phyloP scores from a whole-genome alignment of 1,139 yeast genomes.

The Komagataea norvegica region DNA sequence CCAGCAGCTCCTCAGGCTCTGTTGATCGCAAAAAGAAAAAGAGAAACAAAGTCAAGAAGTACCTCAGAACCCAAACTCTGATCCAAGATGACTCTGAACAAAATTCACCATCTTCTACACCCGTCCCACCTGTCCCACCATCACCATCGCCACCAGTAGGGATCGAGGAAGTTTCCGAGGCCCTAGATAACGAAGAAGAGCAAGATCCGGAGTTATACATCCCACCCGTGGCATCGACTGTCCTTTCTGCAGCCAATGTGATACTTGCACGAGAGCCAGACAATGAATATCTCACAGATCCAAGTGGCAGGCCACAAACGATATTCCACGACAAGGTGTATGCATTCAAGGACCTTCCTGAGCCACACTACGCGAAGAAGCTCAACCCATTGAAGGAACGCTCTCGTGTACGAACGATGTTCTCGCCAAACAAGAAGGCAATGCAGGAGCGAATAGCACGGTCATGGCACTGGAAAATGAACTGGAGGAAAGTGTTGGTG shows the following conservation, averaged over 20 bases:
- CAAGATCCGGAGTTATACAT: conserved; percentile 32
- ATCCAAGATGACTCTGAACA: no score
- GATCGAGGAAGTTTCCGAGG: conserved; percentile 2
- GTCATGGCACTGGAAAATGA: conserved; percentile 78
- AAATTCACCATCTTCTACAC: conserved; percentile 4
- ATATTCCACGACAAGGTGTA: conserved; percentile 82
- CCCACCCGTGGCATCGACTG: conserved; percentile 52
- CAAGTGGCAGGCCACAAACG: conserved; percentile 46
- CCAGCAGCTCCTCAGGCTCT: conserved; percentile 1
- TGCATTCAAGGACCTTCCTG: conserved; percentile 60
- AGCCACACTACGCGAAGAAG: conserved; percentile 31
- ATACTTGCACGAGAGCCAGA: conserved; percentile 85
- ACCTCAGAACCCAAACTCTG: conserved; percentile 29
- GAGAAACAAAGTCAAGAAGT: conserved; percentile 28
- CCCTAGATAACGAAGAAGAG: conserved; percentile 4
- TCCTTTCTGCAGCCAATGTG: conserved; percentile 53
- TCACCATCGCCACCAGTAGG: neutral
- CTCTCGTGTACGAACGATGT: conserved; percentile 20
- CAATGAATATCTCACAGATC: conserved; percentile 58
- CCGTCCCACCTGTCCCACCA: neutral
- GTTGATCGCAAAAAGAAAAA: conserved; percentile 17
- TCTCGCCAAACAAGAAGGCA: conserved; percentile 34
- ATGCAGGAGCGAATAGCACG: conserved; percentile 85
- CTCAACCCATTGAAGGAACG: conserved; percentile 4
- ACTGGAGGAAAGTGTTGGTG: conserved; percentile 91